phyloP scores from a whole-genome alignment of 2,329 filamentous ascomycete genomes.

The Verticillium tricorpus region DNA sequence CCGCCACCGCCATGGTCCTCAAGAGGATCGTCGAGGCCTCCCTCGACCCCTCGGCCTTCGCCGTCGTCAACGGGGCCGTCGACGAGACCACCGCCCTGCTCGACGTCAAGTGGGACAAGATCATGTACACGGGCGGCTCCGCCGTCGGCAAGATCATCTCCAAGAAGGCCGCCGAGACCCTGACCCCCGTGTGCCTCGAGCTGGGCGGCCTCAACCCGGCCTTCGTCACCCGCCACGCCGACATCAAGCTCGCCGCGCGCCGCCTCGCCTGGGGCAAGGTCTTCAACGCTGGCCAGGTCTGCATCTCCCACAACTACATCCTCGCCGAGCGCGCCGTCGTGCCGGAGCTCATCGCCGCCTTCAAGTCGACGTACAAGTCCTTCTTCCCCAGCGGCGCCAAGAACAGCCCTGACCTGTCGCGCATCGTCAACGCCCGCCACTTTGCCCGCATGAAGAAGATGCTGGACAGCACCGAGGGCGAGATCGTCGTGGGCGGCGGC shows the following conservation, averaged over 20 bases:
- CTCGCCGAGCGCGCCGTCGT: constrained; percentile 74
- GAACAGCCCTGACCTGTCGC: constrained; percentile 70
- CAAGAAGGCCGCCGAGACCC: constrained; percentile 81
- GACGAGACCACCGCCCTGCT: constrained; percentile 78
- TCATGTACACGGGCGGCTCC: constrained; percentile 87
- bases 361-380: constrained; percentile 65
- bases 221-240: constrained; percentile 79
- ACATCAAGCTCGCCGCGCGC: constrained; percentile 75
- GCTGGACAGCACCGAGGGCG: constrained; percentile 79
- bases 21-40: constrained; percentile 71
- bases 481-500: constrained; percentile 81
- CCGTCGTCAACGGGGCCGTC: constrained; percentile 74
- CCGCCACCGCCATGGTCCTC: constrained; percentile 71
- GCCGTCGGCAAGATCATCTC: constrained; percentile 81
- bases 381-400: constrained; percentile 83
- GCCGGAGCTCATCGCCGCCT: constrained; percentile 65
- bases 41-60: constrained; percentile 74
- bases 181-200: constrained; percentile 86
- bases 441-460: constrained; percentile 84
- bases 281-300: constrained; percentile 84
- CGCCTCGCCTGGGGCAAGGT: constrained; percentile 87
- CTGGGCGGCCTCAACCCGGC: constrained; percentile 90
- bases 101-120: constrained; percentile 93
- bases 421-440: constrained; percentile 75
- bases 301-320: constrained; percentile 89